phyloP scores from a whole-genome alignment of 2,329 filamentous ascomycete species.

The Trichoderma atrobrunneum region DNA sequence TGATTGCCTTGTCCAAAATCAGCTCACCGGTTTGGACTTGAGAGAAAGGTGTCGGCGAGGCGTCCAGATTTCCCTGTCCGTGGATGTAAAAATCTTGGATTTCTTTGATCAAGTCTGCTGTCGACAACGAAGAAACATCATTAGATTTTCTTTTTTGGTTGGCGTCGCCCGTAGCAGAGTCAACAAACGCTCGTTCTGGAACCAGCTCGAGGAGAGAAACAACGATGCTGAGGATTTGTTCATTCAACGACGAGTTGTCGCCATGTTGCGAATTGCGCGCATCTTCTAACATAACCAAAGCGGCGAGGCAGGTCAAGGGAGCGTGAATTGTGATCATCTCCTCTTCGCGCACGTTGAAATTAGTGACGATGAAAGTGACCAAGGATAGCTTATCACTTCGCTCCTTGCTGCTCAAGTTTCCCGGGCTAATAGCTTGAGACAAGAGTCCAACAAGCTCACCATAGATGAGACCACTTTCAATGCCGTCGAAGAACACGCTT shows the following conservation, averaged over 20 bases:
- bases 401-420: slow-evolving; percentile 42
- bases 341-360: slow-evolving; percentile 93
- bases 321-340: slow-evolving; percentile 90
- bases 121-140: slow-evolving; percentile 24
- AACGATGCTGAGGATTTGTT: slow-evolving; percentile 47
- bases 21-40: slow-evolving; percentile 57
- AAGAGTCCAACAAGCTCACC: slow-evolving; percentile 72
- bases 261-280: slow-evolving; percentile 34
- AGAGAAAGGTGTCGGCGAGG: slow-evolving; percentile 57
- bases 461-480: slow-evolving; percentile 92
- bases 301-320: slow-evolving; percentile 59
- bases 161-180: slow-evolving; percentile 18
- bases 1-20: slow-evolving; percentile 59
- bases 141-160: slow-evolving; percentile 21
- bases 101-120: slow-evolving; percentile 54
- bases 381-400: slow-evolving; percentile 65
- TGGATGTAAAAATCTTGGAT: slow-evolving; percentile 66
- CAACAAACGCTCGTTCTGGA: slow-evolving; percentile 60
- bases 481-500: slow-evolving; percentile 94
- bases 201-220: slow-evolving; percentile 60
- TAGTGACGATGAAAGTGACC: slow-evolving; percentile 74
- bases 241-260: slow-evolving; percentile 32
- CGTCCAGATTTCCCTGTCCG: slow-evolving; percentile 68
- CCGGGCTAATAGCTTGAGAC: slow-evolving; percentile 54
- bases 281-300: slow-evolving; percentile 65